Base-by-base conservation (phyloP, 148 eudicot species). In the Tetragonia tetragonoides region DNA sequence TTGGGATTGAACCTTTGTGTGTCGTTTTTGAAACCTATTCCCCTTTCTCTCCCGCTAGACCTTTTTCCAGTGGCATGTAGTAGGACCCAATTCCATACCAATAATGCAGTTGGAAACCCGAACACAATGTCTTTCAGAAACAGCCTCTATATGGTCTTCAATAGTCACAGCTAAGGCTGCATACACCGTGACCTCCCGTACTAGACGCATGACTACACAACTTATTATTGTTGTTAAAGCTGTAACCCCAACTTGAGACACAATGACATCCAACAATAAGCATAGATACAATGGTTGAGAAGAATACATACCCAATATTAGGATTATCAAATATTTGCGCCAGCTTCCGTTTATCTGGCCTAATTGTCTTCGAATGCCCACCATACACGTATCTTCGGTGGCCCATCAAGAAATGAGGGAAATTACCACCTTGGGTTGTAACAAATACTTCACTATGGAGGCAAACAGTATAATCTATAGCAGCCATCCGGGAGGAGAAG, bases 361-460 rank as follows among this genome's bases (percentile, higher is more conserved):
- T 91, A 75, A 95, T 89, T 18, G 94, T 91, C 91, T 94, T 90
- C 10, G 99, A 85, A 77, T 95, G 99, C 68, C 99, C 99, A 81
- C 97, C 90, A 81, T 90, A 93, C 77, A 95, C 60, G 81, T 85
- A 93, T 86, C 99, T 90, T 74, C 97, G 86, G 78, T 95, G 99
- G 56, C 99, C 99, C 91, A 91, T 83, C 71, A 95, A 88, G 82
- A 93, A 90, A 64, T 90, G 94, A 72, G 99, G 99, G 69, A 95
- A 95, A 82, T 95, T 95, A 69, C 99, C 99, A 51, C 99, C 99
- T 88, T 95, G 99, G 71, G 99, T 93, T 51, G 97, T 95, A 72
- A 95, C 94, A 86, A 95, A 95, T 41, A 91, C 99, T 84, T 95
- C 99, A 82, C 99, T 95, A 72, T 89, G 94, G 61, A 95, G 93